Evolutionary conservation across 345 rosid genomes (phyloP), one percentile per base, ranked within the genome.

Genomic region (thale cress (Arabidopsis thaliana)): DNA sequence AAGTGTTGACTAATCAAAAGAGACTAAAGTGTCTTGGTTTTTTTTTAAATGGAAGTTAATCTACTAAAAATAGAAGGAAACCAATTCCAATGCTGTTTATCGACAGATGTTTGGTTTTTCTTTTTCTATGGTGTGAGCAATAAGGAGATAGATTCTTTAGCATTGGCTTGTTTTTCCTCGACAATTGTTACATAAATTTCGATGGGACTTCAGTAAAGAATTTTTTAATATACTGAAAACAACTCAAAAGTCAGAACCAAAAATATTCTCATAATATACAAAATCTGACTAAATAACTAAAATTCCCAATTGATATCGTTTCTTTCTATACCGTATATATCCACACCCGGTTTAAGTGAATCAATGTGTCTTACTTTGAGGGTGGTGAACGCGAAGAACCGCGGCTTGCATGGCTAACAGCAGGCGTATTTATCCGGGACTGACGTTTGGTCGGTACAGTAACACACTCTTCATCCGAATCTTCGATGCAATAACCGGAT

Each of bases 371-470:
- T 20, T 12, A n/a, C 37, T 44, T 61, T 46, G 80, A 72, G 6
- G 14, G 45, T 2, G 84, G 76, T 22, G 80, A 79, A 8, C 74
- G 81, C 1, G 82, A 79, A 40, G 87, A 81, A 32, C 67, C 77
- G 9, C 80, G 74, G 23, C 89, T 84, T 14, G 73, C 74, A 60
- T 52, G 67, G 76, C 89, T 86, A 59, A 76, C 81, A 24, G 67
- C 83, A 13, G 89, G 89, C 1, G 89, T 86, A 68, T 69, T 81
- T 37, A 12, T 70, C 50, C 87, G 82, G 10, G 87, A 81, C 51
- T 86, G 89, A 51, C 89, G 89, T 77, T 84, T 86, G 4, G 99
- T 92, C 23, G 93, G 91, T 13, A 95, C 97, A 2, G 90, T 80
- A 12, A 85, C 89, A 33, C 80, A 81, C 6, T 72, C 77, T 41